phyloP scores from a whole-genome alignment of 495 filamentous ascomycete species.

The Podospora pseudocomata region DNA sequence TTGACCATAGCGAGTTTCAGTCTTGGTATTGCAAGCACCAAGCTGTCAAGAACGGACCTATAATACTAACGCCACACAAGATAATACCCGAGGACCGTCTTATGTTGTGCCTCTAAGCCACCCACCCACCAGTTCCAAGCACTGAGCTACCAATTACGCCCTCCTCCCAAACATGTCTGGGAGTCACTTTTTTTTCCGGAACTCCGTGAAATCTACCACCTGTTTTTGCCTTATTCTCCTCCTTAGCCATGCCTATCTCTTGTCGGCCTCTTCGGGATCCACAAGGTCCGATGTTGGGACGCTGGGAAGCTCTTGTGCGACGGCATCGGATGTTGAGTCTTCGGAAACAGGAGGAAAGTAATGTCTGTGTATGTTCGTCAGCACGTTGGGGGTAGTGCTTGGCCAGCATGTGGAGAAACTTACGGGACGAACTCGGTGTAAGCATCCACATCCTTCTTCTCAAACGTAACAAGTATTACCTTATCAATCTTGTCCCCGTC shows the following conservation, averaged over 20 bases:
- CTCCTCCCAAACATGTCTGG: neutral
- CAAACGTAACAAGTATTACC: conserved; percentile 79
- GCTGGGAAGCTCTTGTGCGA: conserved; percentile 34
- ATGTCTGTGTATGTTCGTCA: conserved; percentile 22
- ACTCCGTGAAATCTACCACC: neutral
- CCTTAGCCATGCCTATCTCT: conserved; percentile 30
- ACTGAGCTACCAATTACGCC: neutral
- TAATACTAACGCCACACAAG: neutral
- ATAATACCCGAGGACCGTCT: neutral
- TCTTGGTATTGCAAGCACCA: too few species aligned
- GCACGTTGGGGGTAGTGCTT: neutral
- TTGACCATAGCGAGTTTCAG: too few species aligned
- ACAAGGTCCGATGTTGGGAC: conserved; percentile 35
- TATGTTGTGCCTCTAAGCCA: neutral
- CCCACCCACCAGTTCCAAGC: neutral
- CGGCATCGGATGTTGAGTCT: conserved; percentile 23
- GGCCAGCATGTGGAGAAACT: conserved; percentile 34
- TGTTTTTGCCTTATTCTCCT: neutral
- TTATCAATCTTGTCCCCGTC: conserved; percentile 59
- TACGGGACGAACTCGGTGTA: conserved; percentile 72
- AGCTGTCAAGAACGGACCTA: neutral
- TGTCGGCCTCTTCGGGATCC: conserved; percentile 30
- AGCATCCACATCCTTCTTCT: conserved; percentile 67
- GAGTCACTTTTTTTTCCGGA: neutral
- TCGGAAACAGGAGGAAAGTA: conserved; percentile 40